Conservation (phyloP, 257 asterid species). For the Cordia subcordata region DNA sequence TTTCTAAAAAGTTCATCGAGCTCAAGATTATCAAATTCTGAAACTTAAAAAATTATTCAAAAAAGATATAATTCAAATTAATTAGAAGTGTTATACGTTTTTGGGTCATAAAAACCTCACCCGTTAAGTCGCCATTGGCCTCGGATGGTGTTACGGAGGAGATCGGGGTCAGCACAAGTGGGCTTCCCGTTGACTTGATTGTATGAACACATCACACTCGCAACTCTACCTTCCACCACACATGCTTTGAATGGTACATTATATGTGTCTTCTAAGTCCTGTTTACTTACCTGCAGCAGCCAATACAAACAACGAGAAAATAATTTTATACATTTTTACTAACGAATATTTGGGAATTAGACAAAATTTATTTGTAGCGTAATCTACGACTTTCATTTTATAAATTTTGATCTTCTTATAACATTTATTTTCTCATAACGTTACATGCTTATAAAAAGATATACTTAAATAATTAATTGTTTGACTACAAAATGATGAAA, state of each 20-base stretch:
- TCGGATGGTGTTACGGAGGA: constrained; percentile 73
- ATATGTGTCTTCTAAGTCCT: constrained; percentile 86
- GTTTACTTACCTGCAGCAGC: constrained; percentile 65
- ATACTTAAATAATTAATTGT: too few relatives aligned
- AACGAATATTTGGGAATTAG: neutral
- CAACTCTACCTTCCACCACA: constrained; percentile 77
- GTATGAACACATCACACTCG: constrained; percentile 96
- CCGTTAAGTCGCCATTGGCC: constrained; percentile 83
- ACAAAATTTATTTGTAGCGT: too few relatives aligned
- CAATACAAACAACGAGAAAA: neutral
- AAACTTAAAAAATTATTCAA: too few relatives aligned
- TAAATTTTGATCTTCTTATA: too few relatives aligned
- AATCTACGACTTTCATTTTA: too few relatives aligned
- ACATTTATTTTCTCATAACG: too few relatives aligned
- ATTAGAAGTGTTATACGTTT: neutral
- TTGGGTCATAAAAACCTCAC: constrained; percentile 17
- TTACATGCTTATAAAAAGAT: too few relatives aligned
- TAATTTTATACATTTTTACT: neutral
- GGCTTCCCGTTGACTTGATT: constrained; percentile 92
- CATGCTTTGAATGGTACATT: constrained; percentile 94
- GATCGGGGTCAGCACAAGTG: constrained; percentile 80
- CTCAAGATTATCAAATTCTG: too few relatives aligned
- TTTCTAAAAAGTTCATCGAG: neutral
- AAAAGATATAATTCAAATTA: neutral
- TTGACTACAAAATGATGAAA: neutral